Conservation (phyloP, 2,329 filamentous ascomycete species). For the Tolypocladium nubicola region DNA sequence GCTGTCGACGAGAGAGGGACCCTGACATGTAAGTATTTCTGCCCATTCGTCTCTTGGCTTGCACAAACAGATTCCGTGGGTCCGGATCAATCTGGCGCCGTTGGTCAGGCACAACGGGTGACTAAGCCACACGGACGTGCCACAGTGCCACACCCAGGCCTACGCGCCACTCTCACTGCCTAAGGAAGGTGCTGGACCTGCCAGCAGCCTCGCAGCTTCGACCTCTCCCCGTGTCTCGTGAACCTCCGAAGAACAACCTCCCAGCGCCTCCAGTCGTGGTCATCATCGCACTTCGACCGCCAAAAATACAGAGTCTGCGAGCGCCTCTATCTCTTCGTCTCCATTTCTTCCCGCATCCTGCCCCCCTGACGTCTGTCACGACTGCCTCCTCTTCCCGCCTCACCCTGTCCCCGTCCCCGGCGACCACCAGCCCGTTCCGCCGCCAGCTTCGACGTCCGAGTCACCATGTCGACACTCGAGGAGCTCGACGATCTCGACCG, state of each 20-base stretch:
- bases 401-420: not conserved
- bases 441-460: not conserved
- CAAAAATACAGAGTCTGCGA: not conserved
- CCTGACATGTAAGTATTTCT: not conserved
- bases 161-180: conserved; percentile 14
- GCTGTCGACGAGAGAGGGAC: not conserved
- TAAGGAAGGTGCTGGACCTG: conserved; percentile 1
- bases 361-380: not conserved
- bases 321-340: not conserved
- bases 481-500: conserved; percentile 85
- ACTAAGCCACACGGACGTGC: not conserved
- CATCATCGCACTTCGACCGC: not conserved
- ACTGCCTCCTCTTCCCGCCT: not conserved
- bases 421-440: not conserved
- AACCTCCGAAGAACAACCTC: not conserved
- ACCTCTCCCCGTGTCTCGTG: not conserved
- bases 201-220: conserved; percentile 1
- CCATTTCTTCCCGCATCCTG: not conserved
- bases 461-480: conserved; percentile 76
- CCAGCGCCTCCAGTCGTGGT: not conserved
- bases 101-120: not conserved
- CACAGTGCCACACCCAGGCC: not conserved
- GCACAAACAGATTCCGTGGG: not conserved
- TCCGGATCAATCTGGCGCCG: not conserved
- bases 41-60: not conserved